These are phyloP conservation scores for Elongisporangium undulatum DNA, from an alignment of 352 stramenopile genomes.

Conservation along the genomic window DNA sequence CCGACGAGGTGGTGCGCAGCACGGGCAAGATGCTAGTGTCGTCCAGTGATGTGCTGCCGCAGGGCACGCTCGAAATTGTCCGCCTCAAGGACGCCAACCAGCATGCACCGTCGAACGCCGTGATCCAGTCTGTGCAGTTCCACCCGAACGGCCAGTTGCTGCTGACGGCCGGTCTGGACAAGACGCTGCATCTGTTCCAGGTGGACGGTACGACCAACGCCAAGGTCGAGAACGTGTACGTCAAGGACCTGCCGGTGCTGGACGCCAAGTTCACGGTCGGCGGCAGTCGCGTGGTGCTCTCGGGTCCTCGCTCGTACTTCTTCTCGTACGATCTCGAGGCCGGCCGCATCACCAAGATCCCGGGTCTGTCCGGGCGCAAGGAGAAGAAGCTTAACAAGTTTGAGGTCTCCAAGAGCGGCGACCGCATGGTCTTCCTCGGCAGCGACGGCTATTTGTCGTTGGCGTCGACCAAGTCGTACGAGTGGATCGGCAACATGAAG, in stretches of 20 bases:
- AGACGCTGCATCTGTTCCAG: slow-evolving; percentile 92
- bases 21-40: slow-evolving; percentile 54
- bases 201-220: slow-evolving; percentile 87
- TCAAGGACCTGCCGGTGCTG: slow-evolving; percentile 89
- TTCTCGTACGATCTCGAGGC: slow-evolving; percentile 96
- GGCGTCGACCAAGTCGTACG: slow-evolving; percentile 88
- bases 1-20: slow-evolving; percentile 41
- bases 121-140: slow-evolving; percentile 88
- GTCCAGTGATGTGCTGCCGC: slow-evolving; percentile 46
- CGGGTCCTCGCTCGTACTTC: slow-evolving; percentile 93
- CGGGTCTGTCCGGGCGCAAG: slow-evolving; percentile 80
- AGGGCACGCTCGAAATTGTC: slow-evolving; percentile 54
- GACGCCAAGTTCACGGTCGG: slow-evolving; percentile 80
- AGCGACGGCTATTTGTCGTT: slow-evolving; percentile 95
- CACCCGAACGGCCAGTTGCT: slow-evolving; percentile 86
- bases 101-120: slow-evolving; percentile 74
- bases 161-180: slow-evolving; percentile 90
- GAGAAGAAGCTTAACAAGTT: slow-evolving; percentile 93
- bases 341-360: slow-evolving; percentile 90
- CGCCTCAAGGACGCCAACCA: slow-evolving; percentile 92
- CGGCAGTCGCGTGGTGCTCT: slow-evolving; percentile 86
- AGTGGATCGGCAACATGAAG: slow-evolving; percentile 94
- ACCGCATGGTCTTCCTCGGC: slow-evolving; percentile 91
- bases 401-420: slow-evolving; percentile 84
- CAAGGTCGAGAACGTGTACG: slow-evolving; percentile 87